A percentile compares a stretch with the other conserved stretches of the same genome.
Evolutionary conservation across 176 grass and related monocot species (phyloP).

Genomic region (Eragrostis curvula): DNA sequence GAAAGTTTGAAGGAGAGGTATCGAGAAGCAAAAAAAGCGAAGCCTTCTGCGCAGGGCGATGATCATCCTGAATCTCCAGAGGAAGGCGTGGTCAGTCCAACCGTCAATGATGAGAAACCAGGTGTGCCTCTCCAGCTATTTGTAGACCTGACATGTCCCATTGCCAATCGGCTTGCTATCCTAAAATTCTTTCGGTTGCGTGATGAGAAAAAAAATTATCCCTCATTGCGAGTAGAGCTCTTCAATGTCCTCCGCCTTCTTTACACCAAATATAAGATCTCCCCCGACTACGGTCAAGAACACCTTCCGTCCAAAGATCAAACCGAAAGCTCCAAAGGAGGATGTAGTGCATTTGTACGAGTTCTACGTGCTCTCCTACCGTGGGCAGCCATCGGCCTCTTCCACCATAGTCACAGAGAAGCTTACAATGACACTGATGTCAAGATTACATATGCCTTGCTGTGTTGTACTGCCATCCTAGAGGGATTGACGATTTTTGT

Average conservation of each 20-base stretch:
- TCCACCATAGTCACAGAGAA: neutral
- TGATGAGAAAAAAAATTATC: neutral
- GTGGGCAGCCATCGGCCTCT: neutral
- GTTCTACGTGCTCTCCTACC: neutral
- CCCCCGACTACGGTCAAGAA: neutral
- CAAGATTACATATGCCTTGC: conserved; percentile 19
- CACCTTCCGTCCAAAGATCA: too few species aligned
- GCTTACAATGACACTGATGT: neutral
- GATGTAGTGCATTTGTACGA: neutral
- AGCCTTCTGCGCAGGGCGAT: too few species aligned
- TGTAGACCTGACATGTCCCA: neutral
- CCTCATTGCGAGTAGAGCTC: neutral
- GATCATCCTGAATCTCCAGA: neutral
- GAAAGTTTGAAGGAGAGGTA: too few species aligned
- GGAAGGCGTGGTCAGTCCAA: too few species aligned
- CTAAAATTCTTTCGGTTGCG: neutral
- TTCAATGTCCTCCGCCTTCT: neutral
- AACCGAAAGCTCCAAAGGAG: too few species aligned
- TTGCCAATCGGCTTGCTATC: neutral
- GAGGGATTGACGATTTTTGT: neutral
- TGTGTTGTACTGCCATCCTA: neutral
- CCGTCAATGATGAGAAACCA: too few species aligned
- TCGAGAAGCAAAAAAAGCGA: too few species aligned
- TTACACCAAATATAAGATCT: conserved; percentile 14
- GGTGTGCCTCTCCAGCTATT: neutral